Percentiles rank a stretch among this genome's conserved stretches.
Evolutionary conservation across 331 rosid species (phyloP).

Genomic region (Dryas integrifolia): DNA sequence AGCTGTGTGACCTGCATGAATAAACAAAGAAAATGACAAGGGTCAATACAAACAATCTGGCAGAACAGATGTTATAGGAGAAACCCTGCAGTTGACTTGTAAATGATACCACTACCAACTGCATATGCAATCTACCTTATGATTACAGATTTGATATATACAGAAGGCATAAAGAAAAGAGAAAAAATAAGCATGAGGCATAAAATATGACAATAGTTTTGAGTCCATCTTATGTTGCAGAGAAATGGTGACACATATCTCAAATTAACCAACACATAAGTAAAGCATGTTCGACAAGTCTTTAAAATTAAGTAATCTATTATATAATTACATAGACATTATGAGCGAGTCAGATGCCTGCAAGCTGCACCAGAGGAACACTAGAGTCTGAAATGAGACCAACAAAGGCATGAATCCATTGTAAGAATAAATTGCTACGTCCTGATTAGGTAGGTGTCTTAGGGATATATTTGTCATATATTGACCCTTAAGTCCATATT

Average conservation of each 20-base stretch:
- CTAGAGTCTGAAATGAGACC: neutral
- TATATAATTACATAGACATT: neutral
- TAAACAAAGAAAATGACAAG: conserved; percentile 19
- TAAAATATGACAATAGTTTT: neutral
- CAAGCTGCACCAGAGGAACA: neutral
- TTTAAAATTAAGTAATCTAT: neutral
- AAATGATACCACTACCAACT: neutral
- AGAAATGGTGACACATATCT: neutral
- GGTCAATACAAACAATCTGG: neutral
- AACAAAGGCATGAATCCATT: neutral
- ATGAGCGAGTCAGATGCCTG: neutral
- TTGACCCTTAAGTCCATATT: neutral
- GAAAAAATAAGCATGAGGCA: neutral
- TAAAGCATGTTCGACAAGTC: neutral
- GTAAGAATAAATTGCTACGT: neutral
- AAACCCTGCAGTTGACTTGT: neutral
- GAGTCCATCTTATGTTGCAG: neutral
- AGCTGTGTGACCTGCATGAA: conserved; percentile 86
- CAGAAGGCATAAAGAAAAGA: neutral
- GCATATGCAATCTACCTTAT: neutral
- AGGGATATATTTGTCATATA: neutral
- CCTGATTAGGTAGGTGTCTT: neutral
- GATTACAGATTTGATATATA: neutral
- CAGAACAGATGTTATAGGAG: neutral
- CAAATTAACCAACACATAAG: neutral